phyloP scores from a whole-genome alignment of 2,329 filamentous ascomycete species.

The Diaporthe nobilis region DNA sequence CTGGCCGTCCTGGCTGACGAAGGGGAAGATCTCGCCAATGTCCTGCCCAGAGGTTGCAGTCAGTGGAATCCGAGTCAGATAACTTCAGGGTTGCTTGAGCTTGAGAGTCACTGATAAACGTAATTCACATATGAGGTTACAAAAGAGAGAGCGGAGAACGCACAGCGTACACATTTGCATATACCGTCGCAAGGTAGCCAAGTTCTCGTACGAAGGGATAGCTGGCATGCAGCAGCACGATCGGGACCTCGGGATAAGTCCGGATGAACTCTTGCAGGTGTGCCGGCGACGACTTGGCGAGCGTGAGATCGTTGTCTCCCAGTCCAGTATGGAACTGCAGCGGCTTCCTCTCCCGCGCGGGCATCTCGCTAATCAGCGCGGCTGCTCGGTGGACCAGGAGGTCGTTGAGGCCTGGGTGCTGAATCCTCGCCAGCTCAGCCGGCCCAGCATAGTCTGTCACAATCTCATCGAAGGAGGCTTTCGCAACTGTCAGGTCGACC shows the following conservation, averaged over 20 bases:
- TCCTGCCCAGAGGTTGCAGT: slow-evolving; percentile 58
- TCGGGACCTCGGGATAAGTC: slow-evolving; percentile 76
- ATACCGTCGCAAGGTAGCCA: slow-evolving; percentile 83
- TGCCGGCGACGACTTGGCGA: slow-evolving; percentile 80
- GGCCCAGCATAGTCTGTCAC: slow-evolving; percentile 49
- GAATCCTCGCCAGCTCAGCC: slow-evolving; percentile 65
- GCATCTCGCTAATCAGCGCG: slow-evolving; percentile 65
- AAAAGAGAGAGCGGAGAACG: not conserved
- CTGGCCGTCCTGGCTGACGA: slow-evolving; percentile 82
- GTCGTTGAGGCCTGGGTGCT: slow-evolving; percentile 77
- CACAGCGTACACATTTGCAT: slow-evolving; percentile 80
- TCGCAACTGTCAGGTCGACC: slow-evolving; percentile 58
- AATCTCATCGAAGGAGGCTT: slow-evolving; percentile 57
- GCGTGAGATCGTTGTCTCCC: slow-evolving; percentile 82
- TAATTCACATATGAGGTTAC: not conserved
- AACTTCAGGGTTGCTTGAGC: not conserved
- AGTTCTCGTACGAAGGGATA: slow-evolving; percentile 87
- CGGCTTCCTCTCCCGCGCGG: slow-evolving; percentile 71
- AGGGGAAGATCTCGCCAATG: slow-evolving; percentile 86
- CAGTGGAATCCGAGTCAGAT: not conserved
- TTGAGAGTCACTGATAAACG: not conserved
- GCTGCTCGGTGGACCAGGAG: slow-evolving; percentile 77
- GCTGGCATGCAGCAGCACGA: slow-evolving; percentile 84
- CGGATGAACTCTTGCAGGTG: slow-evolving; percentile 82
- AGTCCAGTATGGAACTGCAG: slow-evolving; percentile 88